Base-by-base conservation (phyloP, 495 filamentous ascomycete genomes). In the Hypoxylon intermedium region DNA sequence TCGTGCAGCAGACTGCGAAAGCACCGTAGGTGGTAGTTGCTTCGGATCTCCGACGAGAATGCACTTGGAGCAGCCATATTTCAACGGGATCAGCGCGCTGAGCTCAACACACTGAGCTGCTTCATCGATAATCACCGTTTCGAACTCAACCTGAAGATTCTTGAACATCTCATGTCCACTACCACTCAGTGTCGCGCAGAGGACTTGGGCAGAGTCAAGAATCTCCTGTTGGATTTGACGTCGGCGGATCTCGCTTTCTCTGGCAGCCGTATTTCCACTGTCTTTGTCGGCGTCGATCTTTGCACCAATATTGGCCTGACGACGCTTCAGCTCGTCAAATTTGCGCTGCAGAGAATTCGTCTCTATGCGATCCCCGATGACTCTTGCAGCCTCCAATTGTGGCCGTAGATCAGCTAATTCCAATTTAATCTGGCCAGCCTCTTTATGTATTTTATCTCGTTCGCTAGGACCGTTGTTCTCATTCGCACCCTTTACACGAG, bases 131-230 rank as follows among this genome's bases (percentile, higher is more conserved):
- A 98, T 89, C 58, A 98, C 94, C 0, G 94, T 97, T 74, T 98
- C 94, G 60, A 98, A 98, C 72, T 98, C 94, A 47, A 98, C 91
- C 63, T 89, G 93, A 44, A 98, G 75, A 63, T 87, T 87, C 74
- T 92, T 92, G 77, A 98, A 96, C 87, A 98, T 97, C 45, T 98
- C 95, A 64, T 98, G 95, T 12, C 94, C 94, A 74, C 89, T 93
- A 49, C 93, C 94, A 70, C 91, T 96, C 48, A 98, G 86, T 0
- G 94, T 98, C 18, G 94, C 90, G 71, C 94, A 98, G 36, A 98
- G 88, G 23, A 98, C 88, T 74, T 98, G 89, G 9, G 94, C 90
- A 18, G 86, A 85, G 63, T 96, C 86, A 36, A 98, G 85, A 45
- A 98, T 90, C 56, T 92, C 85, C 73, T 98, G 92, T 73, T 98